Conservation (phyloP, 352 stramenopile genomes). For the Phytophthora lateralis region DNA sequence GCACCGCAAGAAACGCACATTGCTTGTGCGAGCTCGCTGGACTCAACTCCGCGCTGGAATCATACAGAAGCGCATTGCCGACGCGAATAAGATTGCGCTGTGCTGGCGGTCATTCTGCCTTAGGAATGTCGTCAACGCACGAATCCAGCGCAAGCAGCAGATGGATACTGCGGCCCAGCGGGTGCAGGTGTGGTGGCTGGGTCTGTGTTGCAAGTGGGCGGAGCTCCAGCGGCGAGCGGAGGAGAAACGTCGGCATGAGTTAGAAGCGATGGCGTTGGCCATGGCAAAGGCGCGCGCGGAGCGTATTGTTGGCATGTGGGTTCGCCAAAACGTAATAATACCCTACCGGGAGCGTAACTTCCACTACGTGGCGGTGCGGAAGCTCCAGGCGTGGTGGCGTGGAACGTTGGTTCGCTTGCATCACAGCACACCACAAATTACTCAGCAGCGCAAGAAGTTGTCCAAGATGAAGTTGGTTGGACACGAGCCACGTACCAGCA, state of each 20-base stretch:
- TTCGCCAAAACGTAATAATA: conserved; percentile 32
- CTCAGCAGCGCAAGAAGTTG: conserved; percentile 60
- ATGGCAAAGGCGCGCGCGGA: conserved; percentile 31
- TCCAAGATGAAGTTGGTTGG: conserved; percentile 56
- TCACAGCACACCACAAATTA: conserved; percentile 44
- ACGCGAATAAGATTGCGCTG: conserved; percentile 34
- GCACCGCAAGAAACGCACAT: conserved; percentile 30
- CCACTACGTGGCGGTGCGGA: conserved; percentile 29
- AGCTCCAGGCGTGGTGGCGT: conserved; percentile 77
- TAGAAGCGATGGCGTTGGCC: conserved; percentile 26
- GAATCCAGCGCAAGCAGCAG: conserved; percentile 28
- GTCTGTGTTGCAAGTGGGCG: conserved; percentile 43
- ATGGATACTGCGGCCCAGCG: conserved; percentile 21
- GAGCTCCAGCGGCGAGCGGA: conserved; percentile 29
- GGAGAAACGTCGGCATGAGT: conserved; percentile 31
- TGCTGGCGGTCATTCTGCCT: conserved; percentile 44
- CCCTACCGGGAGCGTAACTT: conserved; percentile 35
- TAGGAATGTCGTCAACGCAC: conserved; percentile 21
- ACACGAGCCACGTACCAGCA: background rate
- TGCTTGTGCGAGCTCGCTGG: conserved; percentile 41
- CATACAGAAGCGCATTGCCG: conserved; percentile 27
- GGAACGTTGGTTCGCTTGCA: conserved; percentile 65
- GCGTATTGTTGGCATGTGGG: conserved; percentile 33
- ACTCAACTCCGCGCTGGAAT: conserved; percentile 37
- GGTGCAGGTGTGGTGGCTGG: conserved; percentile 56